These are phyloP conservation scores for Lactifluus subvellereus DNA, from an alignment of 768 basidiomycete species.

Conservation along the genomic window DNA sequence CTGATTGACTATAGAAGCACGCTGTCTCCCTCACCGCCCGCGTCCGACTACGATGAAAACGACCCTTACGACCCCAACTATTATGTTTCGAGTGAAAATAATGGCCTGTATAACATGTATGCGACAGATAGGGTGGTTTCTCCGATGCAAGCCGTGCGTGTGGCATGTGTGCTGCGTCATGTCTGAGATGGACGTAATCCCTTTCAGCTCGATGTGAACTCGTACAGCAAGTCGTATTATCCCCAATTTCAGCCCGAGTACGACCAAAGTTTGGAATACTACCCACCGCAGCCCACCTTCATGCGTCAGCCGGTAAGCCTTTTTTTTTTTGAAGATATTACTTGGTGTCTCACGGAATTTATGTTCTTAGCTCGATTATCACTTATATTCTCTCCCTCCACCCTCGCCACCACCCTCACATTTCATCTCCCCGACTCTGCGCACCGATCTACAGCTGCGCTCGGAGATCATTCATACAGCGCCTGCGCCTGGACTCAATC, in stretches of 20 bases:
- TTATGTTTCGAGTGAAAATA: constrained; percentile 26
- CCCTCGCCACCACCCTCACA: constrained; percentile 55
- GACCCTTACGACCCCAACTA: constrained; percentile 32
- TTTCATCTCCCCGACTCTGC: constrained; percentile 79
- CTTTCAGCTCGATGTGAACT: constrained; percentile 23
- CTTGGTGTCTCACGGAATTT: background rate
- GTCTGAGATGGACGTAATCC: constrained; percentile 24
- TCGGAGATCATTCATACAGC: constrained; percentile 40
- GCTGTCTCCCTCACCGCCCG: constrained; percentile 22
- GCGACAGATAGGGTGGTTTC: constrained; percentile 29
- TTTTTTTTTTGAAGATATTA: background rate
- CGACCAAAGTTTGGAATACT: constrained; percentile 37
- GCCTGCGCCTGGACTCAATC: constrained; percentile 41
- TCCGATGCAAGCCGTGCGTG: constrained; percentile 35
- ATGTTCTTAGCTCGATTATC: constrained; percentile 71
- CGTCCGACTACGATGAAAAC: constrained; percentile 27
- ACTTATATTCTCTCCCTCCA: constrained; percentile 77
- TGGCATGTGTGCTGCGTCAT: background rate
- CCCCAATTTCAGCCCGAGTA: constrained; percentile 31
- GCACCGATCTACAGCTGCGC: constrained; percentile 50
- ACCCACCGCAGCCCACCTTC: constrained; percentile 40
- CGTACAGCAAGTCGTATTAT: constrained; percentile 29
- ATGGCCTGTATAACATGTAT: constrained; percentile 20
- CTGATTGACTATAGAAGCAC: constrained; percentile 19
- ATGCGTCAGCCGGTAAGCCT: constrained; percentile 64